A percentile compares a stretch with the other conserved stretches of the same genome.
Evolutionary conservation across 1,284 basidiomycete genomes (phyloP).

Genomic region (Cerioporus squamosus): DNA sequence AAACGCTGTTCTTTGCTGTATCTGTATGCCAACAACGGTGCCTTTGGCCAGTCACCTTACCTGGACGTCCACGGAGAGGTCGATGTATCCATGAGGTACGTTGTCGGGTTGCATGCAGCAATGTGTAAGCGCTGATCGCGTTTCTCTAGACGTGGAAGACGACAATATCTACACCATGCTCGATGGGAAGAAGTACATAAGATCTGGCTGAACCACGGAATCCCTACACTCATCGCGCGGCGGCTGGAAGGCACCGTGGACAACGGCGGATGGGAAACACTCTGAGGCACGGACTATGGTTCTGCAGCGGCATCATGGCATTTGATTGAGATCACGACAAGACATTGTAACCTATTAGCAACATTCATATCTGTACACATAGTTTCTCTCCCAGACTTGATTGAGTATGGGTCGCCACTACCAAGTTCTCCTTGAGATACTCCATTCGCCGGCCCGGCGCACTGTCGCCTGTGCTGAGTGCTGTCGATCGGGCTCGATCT

Average conservation of each 20-base stretch:
- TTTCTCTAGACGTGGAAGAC: constrained; percentile 71
- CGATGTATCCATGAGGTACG: constrained; percentile 89
- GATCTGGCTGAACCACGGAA: constrained; percentile 88
- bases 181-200: constrained; percentile 94
- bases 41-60: constrained; percentile 90
- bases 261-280: constrained; percentile 90
- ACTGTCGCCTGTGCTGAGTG: too few species aligned
- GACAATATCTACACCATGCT: constrained; percentile 86
- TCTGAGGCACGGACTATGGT: constrained; percentile 45
- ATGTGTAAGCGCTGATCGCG: not conserved
- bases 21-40: constrained; percentile 88
- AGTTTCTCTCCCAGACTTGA: too few species aligned
- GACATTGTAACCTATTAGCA: constrained; percentile 5
- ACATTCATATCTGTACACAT: not conserved
- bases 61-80: constrained; percentile 95
- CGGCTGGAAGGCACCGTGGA: constrained; percentile 91
- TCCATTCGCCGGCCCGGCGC: too few species aligned
- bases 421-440: too few species aligned
- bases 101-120: constrained; percentile 25
- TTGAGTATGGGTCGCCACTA: too few species aligned
- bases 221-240: constrained; percentile 90
- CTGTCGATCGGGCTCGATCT: too few species aligned
- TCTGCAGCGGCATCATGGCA: not conserved
- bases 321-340: not conserved
- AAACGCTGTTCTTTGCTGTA: constrained; percentile 94